phyloP scores from a whole-genome alignment of 1,139 yeast species.

The Geotrichum restrictum region DNA sequence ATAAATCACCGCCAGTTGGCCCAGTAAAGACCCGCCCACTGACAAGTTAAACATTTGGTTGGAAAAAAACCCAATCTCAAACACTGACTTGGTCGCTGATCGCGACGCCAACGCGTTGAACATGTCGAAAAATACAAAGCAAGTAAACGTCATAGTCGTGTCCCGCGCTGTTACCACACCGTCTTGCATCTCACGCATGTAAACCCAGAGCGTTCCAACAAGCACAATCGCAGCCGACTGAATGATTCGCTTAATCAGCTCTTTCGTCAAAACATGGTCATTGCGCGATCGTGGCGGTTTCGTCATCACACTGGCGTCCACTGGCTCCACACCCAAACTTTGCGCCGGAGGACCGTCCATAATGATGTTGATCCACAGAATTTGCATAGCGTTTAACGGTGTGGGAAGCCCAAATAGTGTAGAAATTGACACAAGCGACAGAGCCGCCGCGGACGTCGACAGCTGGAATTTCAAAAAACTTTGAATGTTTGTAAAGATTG shows the following conservation, averaged over 20 bases:
- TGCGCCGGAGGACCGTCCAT: slow-evolving; percentile 99
- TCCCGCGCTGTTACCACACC: slow-evolving; percentile 83
- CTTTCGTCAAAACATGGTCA: slow-evolving; percentile 71
- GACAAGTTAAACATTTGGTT: slow-evolving; percentile 92
- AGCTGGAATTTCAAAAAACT: slow-evolving; percentile 90
- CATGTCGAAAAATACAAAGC: slow-evolving; percentile 93
- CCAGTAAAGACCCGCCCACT: slow-evolving; percentile 80
- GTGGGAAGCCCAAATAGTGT: slow-evolving; percentile 85
- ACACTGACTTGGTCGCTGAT: slow-evolving; percentile 74
- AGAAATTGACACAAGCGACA: slow-evolving; percentile 79
- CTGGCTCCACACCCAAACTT: slow-evolving; percentile 94
- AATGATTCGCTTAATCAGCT: slow-evolving; percentile 65
- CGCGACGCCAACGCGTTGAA: slow-evolving; percentile 93
- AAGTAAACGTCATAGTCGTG: slow-evolving; percentile 97
- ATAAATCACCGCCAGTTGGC: slow-evolving; percentile 92
- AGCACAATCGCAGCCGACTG: slow-evolving; percentile 69
- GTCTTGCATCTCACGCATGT: slow-evolving; percentile 74
- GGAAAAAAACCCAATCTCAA: slow-evolving; percentile 66
- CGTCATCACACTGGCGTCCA: slow-evolving; percentile 88
- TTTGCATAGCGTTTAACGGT: slow-evolving; percentile 98
- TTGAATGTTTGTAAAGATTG: slow-evolving; percentile 90
- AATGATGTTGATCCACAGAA: slow-evolving; percentile 90
- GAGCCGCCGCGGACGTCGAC: slow-evolving; percentile 92
- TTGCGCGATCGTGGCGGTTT: slow-evolving; percentile 87
- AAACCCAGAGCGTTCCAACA: slow-evolving; percentile 79